Evolutionary conservation across 2,329 filamentous ascomycete species (phyloP), one percentile per base, ranked within the genome.

Genomic region (Verticillium tricorpus): DNA sequence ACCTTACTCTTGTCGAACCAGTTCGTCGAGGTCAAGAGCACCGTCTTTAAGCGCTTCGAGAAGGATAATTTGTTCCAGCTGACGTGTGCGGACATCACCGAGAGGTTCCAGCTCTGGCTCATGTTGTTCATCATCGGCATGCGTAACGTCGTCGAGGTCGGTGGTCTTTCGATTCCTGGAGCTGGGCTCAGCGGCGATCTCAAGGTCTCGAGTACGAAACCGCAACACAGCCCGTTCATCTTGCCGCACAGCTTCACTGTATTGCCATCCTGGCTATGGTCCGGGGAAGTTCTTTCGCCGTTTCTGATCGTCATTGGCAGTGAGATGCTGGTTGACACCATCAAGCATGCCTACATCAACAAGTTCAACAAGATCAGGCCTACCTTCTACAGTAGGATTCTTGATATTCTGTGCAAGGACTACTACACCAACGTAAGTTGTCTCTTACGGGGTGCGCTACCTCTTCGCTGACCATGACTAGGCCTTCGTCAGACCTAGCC

Each of bases 361-460:
- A 99, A 99, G 73, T 99, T 99, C 80, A 99, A 99, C 81, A 97
- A 96, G 69, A 93, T 93, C 67, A 94, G 95, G 66, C 95, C 95
- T 3, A 86, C 85, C 7, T 90, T 99, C 61, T 99, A 99, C 74
- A 85, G 87, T 59, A 87, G 93, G 28, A 97, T 95, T 72, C 84
- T 98, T 17, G 96, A 99, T 71, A 91, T 99, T 5, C 79, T 99
- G 8, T 93, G 93, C 67, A 98, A 98, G 74, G 95, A 99, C 74
- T 99, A 99, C 76, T 99, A 99, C 73, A 94, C 93, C 1, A 94
- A 97, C 72, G 89, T 90, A 72, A 76, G 87, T 73, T 3, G 8
- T 17, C 34, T 35, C 14, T 9, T 14, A 3, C 3, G 14, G 9
- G 14, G 14, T 11, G 34, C 34, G 14, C 9, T 14, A 31, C 14